Base-by-base conservation (phyloP, 2,329 filamentous ascomycete species). In the Aureobasidium sp. region DNA sequence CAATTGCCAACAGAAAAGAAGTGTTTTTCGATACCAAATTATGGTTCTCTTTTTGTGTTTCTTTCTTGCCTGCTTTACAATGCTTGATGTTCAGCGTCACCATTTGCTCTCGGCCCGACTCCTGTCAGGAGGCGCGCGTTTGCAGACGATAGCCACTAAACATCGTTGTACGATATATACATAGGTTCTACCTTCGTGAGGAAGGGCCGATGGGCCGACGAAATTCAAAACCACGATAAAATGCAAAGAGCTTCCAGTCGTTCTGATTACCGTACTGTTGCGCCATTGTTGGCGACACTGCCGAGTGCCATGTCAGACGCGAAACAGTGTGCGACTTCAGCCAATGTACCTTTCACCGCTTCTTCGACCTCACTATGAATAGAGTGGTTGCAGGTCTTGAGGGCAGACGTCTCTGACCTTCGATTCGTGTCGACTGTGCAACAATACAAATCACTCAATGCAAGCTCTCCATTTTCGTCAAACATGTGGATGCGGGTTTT, bases 1-100 rank as follows among this genome's bases (percentile, higher is more conserved):
- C 51, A 39, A 53, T 39, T 45, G 53, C 39, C 41, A 45, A 57
- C 53, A 57, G 41, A 45, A 57, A 57, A 57, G 49, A 53, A 36
- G 55, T 31, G 51, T 61, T 61, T 62, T 58, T 36, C 37, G 58
- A 64, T 64, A 64, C 58, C 58, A 59, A 52, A 31, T 39, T 44
- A 39, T 17, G 45, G 36, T 39, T 44, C 42, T 37, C 44, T 55
- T 45, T 44, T 51, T 48, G 41, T 51, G 31, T 58, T 64, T 49
- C 31, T 48, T 45, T 29, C 2, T 44, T 44, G n/a, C 52, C 27
- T 45, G 53, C 53, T 45, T 57, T 57, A 14, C 25, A 4, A 45
- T 48, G 42, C 42, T 48, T 34, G 5, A 22, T 57, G 27, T 36
- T 20, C 41, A 25, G 39, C 29, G 27, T 7, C 20, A 15, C 20